These are phyloP conservation scores for Erythrophleum ivorense DNA, from an alignment of 331 rosid genomes.

Conservation along the genomic window DNA sequence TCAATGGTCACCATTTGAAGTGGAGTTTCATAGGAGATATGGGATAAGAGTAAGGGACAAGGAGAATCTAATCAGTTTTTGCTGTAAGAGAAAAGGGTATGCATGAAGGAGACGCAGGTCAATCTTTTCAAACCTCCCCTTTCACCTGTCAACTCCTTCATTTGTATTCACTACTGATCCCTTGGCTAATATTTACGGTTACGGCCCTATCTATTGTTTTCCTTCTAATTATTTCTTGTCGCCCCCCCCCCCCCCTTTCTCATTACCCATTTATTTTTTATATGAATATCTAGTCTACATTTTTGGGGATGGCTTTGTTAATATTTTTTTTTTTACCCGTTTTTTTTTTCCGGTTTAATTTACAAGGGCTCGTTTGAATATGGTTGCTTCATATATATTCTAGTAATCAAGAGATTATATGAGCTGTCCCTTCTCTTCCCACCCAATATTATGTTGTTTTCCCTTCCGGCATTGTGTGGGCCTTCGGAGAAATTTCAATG, in stretches of 20 bases:
- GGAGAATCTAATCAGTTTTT: conserved; percentile 62
- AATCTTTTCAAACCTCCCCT: conserved; percentile 56
- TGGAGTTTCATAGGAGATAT: conserved; percentile 65
- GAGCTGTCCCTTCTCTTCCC: conserved; percentile 45
- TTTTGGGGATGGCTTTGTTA: conserved; percentile 2
- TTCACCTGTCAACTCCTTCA: conserved; percentile 59
- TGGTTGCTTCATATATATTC: not conserved
- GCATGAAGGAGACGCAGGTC: conserved; percentile 67
- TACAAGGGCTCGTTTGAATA: conserved; percentile 10
- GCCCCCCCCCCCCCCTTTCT: conserved; percentile 53
- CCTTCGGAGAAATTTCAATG: conserved; percentile 48
- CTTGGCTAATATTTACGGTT: conserved; percentile 45
- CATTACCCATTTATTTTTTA: conserved; percentile 30
- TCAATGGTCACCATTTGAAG: conserved; percentile 58
- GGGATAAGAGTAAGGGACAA: conserved; percentile 57
- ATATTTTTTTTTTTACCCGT: not conserved
- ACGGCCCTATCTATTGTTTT: conserved; percentile 57
- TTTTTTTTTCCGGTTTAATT: not conserved
- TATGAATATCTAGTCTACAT: not conserved
- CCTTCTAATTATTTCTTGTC: conserved; percentile 50
- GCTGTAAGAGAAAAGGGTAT: conserved; percentile 48
- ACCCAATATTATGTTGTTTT: conserved; percentile 34
- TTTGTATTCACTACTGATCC: conserved; percentile 56
- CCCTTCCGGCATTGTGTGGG: conserved; percentile 37
- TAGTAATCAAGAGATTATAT: conserved; percentile 37